Evolutionary conservation across 257 asterid species (phyloP).

Genomic region (Gentiana straminea): DNA sequence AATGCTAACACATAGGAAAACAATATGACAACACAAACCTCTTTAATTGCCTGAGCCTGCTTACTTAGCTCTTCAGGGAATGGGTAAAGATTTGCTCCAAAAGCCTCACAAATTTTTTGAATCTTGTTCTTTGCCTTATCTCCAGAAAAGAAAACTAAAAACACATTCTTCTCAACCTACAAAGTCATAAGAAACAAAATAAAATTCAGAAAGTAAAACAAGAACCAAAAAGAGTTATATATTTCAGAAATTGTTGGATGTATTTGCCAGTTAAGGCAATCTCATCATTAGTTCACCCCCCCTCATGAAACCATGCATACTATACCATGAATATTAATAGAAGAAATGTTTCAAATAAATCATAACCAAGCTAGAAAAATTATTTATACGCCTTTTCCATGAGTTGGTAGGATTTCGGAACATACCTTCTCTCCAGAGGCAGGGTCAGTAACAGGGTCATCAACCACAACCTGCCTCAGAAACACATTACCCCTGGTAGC

Average conservation of each 20-base stretch:
- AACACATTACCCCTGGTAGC: slow-evolving; percentile 98
- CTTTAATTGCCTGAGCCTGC: slow-evolving; percentile 65
- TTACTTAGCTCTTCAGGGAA: slow-evolving; percentile 67
- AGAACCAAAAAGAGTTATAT: too few species aligned
- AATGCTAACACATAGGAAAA: background rate
- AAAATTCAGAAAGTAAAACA: background rate
- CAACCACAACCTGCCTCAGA: slow-evolving; percentile 69
- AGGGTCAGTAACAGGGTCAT: slow-evolving; percentile 80
- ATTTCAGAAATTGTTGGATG: too few species aligned
- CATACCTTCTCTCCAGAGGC: slow-evolving; percentile 91
- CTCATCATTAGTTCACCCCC: too few species aligned
- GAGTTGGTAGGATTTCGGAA: background rate
- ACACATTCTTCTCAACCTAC: slow-evolving; percentile 92
- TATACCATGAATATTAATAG: too few species aligned
- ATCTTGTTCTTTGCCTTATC: slow-evolving; percentile 83
- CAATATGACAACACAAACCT: slow-evolving; percentile 33
- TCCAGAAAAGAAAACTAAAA: slow-evolving; percentile 88
- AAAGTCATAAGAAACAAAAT: background rate
- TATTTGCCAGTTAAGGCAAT: too few species aligned
- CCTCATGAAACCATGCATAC: too few species aligned
- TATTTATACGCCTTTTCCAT: background rate
- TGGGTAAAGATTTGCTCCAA: slow-evolving; percentile 95
- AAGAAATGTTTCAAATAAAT: too few species aligned
- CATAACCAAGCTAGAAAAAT: background rate
- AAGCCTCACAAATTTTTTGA: slow-evolving; percentile 96